Base-by-base conservation (phyloP, 176 grass and related monocot species). In the Chrysopogon serrulatus region DNA sequence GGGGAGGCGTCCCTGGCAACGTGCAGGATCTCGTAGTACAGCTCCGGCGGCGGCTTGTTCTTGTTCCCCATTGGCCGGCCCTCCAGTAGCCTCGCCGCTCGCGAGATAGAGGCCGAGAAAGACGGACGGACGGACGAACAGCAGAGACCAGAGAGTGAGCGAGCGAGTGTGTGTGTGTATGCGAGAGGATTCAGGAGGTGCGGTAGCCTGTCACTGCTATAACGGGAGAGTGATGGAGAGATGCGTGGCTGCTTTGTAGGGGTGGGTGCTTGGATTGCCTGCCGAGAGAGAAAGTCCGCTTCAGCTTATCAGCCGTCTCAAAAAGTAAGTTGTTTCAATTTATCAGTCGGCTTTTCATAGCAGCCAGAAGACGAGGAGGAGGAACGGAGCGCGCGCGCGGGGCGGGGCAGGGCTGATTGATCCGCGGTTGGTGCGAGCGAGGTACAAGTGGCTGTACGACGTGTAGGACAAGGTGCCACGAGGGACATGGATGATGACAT, bases 21-120 rank as follows among this genome's bases (percentile, higher is more conserved):
- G 82, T 83, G 83, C 23, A 98, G 95, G 45, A 88, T 83, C 73
- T 90, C 73, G 89, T 84, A 88, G 85, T 95, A 93, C 16, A 91
- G 66, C 57, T 98, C 92, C 78, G 71, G 59, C 2, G 92, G 84
- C n/a, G n/a, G n/a, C n/a, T n/a, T n/a, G n/a, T n/a, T n/a, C 11
- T 17, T 35, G 70, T 90, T 93, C 30, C 87, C 85, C 91, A 98
- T 98, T 7, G 28, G 2, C 30, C 34, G 11, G 48, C 1, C 24
- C 0, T 0, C n/a, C n/a, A n/a, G 24, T 16, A 13, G 1, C 8
- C 51, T 35, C 17, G 1, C 4, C 1, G 32, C 17, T 17, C 2
- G 35, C 36, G 23, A n/a, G 53, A n/a, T 23, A 14, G 6, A 19
- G 74, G 33, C 34, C 32, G 26, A 42, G 27, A 40, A 40, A 15